phyloP scores from a whole-genome alignment of 2,329 filamentous ascomycete species.

The Trichoderma sp. region DNA sequence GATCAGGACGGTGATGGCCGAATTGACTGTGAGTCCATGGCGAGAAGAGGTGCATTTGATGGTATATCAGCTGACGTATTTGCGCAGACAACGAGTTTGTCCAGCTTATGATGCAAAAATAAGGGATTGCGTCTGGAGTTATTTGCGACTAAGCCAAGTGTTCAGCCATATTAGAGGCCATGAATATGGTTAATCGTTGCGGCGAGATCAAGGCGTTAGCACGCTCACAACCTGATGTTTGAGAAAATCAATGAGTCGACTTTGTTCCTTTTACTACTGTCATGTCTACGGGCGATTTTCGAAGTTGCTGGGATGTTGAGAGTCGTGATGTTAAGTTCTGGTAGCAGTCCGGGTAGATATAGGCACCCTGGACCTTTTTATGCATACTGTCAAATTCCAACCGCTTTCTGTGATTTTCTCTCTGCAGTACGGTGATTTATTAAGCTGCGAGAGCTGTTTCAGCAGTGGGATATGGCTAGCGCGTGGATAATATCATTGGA shows the following conservation, averaged over 20 bases:
- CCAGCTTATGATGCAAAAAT: slow-evolving; percentile 96
- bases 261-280: slow-evolving; percentile 30
- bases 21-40: slow-evolving; percentile 69
- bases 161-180: slow-evolving; percentile 12
- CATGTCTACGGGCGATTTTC: slow-evolving; percentile 32
- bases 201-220: slow-evolving; percentile 12
- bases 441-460: background rate
- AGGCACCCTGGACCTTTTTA: slow-evolving; percentile 11
- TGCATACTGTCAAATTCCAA: background rate
- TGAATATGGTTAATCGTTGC: slow-evolving; percentile 9
- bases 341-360: slow-evolving; percentile 8
- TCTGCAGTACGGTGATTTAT: background rate
- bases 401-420: background rate
- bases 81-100: slow-evolving; percentile 81
- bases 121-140: slow-evolving; percentile 36
- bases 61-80: background rate
- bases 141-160: slow-evolving; percentile 16
- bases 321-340: slow-evolving; percentile 27
- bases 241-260: slow-evolving; percentile 18
- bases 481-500: background rate
- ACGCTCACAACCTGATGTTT: slow-evolving; percentile 12
- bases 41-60: background rate
- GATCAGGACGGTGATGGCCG: slow-evolving; percentile 86
- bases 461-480: background rate
- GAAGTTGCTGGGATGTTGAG: slow-evolving; percentile 28